A percentile compares a stretch with the other conserved stretches of the same genome.
Conservation (phyloP, 352 stramenopile species). For the Globisporangium nodosum region DNA sequence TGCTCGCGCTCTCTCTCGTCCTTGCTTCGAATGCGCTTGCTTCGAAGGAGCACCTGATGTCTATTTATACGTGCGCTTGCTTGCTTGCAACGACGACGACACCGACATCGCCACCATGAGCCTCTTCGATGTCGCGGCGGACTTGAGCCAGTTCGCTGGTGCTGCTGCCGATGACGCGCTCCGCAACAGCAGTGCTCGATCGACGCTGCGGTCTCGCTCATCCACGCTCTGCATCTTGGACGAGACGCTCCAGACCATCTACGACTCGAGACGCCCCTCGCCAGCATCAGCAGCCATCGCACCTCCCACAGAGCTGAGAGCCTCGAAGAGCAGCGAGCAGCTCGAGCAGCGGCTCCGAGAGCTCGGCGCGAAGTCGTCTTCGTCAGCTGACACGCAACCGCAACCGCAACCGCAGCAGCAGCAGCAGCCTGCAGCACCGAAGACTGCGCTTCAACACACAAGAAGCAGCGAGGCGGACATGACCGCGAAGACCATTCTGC, state of each 20-base stretch:
- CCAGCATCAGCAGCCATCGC: background rate
- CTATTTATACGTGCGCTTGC: background rate
- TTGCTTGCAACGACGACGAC: too few relatives aligned
- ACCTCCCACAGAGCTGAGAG: background rate
- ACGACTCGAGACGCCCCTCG: slow-evolving; percentile 12
- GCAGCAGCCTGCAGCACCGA: background rate
- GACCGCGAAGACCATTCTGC: slow-evolving; percentile 26
- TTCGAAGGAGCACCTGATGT: too few relatives aligned
- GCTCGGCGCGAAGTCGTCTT: background rate
- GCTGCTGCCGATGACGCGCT: background rate
- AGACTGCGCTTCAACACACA: background rate
- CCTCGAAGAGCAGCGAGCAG: slow-evolving; percentile 4
- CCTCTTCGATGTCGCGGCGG: slow-evolving; percentile 57
- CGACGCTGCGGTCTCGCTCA: slow-evolving; percentile 8
- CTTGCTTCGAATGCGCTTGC: too few relatives aligned
- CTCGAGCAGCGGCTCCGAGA: slow-evolving; percentile 8
- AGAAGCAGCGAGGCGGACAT: slow-evolving; percentile 26
- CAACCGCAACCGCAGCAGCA: slow-evolving; percentile 1
- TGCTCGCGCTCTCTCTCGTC: background rate
- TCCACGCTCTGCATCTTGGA: slow-evolving; percentile 37
- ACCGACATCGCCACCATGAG: slow-evolving; percentile 15
- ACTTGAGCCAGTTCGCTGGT: slow-evolving; percentile 37
- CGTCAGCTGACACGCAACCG: background rate
- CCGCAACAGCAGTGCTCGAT: too few relatives aligned
- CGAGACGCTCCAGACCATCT: slow-evolving; percentile 48